phyloP scores from a whole-genome alignment of 2,329 filamentous ascomycete genomes.

The Volutella citrinella region DNA sequence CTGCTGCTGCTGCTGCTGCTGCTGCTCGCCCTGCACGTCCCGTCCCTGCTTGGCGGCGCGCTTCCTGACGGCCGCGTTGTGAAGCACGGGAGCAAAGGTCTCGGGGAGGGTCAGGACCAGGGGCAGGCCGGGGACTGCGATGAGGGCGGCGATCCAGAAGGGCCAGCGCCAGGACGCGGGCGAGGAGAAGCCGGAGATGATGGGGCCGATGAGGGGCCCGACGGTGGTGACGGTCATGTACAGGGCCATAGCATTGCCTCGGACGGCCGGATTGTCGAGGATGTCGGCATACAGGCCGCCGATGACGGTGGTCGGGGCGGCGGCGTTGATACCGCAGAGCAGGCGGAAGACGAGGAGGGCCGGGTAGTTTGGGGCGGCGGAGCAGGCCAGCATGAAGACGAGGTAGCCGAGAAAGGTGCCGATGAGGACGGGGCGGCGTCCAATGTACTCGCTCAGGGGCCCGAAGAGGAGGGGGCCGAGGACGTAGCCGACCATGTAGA shows the following conservation, averaged over 20 bases:
- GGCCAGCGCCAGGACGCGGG: slow-evolving; percentile 40
- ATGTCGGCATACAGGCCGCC: slow-evolving; percentile 33
- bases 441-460: slow-evolving; percentile 33
- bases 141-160: slow-evolving; percentile 36
- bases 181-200: slow-evolving; percentile 50
- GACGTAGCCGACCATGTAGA: slow-evolving; percentile 35
- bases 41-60: slow-evolving; percentile 42
- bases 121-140: slow-evolving; percentile 27
- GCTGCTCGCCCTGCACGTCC: background rate
- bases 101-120: slow-evolving; percentile 39
- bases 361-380: slow-evolving; percentile 40
- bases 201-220: slow-evolving; percentile 44
- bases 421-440: slow-evolving; percentile 31
- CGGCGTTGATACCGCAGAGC: slow-evolving; percentile 30
- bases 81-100: slow-evolving; percentile 48
- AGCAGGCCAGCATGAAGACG: slow-evolving; percentile 32
- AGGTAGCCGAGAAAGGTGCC: slow-evolving; percentile 33
- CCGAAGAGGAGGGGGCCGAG: slow-evolving; percentile 33
- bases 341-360: slow-evolving; percentile 42
- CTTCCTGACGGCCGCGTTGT: slow-evolving; percentile 45
- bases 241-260: slow-evolving; percentile 31
- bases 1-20: slow-evolving; percentile 37
- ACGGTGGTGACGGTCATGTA: slow-evolving; percentile 34
- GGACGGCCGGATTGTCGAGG: slow-evolving; percentile 27
- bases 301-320: slow-evolving; percentile 32